Conservation (phyloP, 352 stramenopile genomes). For the Pythium rhizo-oryzae region DNA sequence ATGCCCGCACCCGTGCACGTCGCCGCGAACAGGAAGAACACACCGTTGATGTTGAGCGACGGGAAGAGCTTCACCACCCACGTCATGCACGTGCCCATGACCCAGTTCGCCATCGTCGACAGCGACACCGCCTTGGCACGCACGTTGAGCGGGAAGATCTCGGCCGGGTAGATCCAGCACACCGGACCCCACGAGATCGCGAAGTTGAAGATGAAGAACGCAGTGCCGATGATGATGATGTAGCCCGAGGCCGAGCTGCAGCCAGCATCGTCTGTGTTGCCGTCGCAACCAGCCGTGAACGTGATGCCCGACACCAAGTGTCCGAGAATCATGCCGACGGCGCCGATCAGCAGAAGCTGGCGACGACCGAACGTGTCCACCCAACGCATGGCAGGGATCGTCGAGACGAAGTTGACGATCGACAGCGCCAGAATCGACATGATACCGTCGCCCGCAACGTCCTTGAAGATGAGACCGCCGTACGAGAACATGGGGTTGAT, state of each 20-base stretch:
- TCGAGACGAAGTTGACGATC: slow-evolving; percentile 45
- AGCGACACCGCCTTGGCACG: slow-evolving; percentile 42
- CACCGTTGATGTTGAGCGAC: too few relatives aligned
- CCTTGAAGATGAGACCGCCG: slow-evolving; percentile 43
- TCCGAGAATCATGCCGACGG: slow-evolving; percentile 41
- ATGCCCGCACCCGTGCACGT: slow-evolving; percentile 30
- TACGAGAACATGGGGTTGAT: slow-evolving; percentile 47
- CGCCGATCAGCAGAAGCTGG: slow-evolving; percentile 40
- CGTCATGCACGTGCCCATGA: neutral
- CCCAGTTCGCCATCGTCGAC: slow-evolving; percentile 25
- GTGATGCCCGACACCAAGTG: slow-evolving; percentile 37
- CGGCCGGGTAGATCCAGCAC: too few relatives aligned
- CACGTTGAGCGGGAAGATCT: slow-evolving; percentile 28
- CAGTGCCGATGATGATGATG: slow-evolving; percentile 36
- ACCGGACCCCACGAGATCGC: slow-evolving; percentile 51
- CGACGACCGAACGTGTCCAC: slow-evolving; percentile 46
- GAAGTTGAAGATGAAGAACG: slow-evolving; percentile 51
- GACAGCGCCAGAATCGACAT: slow-evolving; percentile 39
- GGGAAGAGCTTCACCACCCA: too few relatives aligned
- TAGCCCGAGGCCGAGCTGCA: slow-evolving; percentile 29
- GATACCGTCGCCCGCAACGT: slow-evolving; percentile 39
- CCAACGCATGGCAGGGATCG: slow-evolving; percentile 43
- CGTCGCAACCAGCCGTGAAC: neutral
- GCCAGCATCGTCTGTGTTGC: too few relatives aligned
- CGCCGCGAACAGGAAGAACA: slow-evolving; percentile 33